A percentile compares a stretch with the other conserved stretches of the same genome.
These are phyloP conservation scores for Viridothelium virens DNA, from an alignment of 495 filamentous ascomycete species.

Conservation along the genomic window DNA sequence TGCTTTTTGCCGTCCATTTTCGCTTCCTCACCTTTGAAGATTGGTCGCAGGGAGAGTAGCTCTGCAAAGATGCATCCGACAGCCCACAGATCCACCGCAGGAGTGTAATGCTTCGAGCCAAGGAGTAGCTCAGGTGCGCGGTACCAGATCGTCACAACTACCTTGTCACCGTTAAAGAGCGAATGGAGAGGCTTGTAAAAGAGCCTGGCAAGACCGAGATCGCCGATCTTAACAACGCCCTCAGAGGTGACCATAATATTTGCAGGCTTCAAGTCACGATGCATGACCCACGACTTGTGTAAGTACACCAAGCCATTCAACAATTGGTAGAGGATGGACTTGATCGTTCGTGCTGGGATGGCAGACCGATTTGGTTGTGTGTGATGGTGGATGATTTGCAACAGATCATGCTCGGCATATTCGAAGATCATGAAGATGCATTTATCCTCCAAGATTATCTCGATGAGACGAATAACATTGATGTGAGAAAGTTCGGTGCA, in stretches of 20 bases:
- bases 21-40: constrained; percentile 97
- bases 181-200: constrained; percentile 90
- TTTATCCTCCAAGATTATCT: constrained; percentile 97
- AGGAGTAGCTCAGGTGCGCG: constrained; percentile 90
- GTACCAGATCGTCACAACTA: constrained; percentile 99
- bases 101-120: constrained; percentile 87
- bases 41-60: constrained; percentile 79
- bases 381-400: constrained; percentile 98
- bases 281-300: constrained; percentile 94
- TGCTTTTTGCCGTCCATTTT: constrained; percentile 98
- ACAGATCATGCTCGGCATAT: constrained; percentile 92
- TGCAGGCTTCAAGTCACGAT: constrained; percentile 93
- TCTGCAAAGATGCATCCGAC: constrained; percentile 98
- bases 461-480: constrained; percentile 84
- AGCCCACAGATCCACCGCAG: constrained; percentile 94
- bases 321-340: constrained; percentile 88
- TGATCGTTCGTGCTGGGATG: constrained; percentile 81
- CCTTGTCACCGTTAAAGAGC: constrained; percentile 91
- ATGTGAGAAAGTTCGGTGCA: constrained; percentile 85
- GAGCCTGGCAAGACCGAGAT: constrained; percentile 82
- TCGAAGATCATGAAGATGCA: constrained; percentile 99
- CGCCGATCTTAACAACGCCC: constrained; percentile 87
- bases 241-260: constrained; percentile 96
- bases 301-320: constrained; percentile 90
- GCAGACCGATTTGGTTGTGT: constrained; percentile 77